phyloP scores from a whole-genome alignment of 495 filamentous ascomycete genomes.

The Penicillium taxi region DNA sequence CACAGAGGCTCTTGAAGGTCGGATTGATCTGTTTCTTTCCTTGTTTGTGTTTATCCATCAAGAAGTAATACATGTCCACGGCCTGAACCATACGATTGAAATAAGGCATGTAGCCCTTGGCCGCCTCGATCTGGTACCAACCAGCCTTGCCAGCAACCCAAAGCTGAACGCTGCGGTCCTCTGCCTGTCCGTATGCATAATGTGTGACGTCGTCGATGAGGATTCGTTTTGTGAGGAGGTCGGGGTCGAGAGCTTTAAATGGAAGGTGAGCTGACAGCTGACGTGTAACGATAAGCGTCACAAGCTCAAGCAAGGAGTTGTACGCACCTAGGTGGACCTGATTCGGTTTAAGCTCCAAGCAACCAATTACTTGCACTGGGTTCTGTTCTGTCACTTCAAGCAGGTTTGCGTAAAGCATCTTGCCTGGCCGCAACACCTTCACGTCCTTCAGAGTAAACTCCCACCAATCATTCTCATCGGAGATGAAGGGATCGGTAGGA shows the following conservation, averaged over 20 bases:
- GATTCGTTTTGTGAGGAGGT: slow-evolving; percentile 46
- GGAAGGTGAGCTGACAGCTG: slow-evolving; percentile 18
- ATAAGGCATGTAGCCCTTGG: slow-evolving; percentile 49
- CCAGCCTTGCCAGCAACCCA: slow-evolving; percentile 75
- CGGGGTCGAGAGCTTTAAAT: slow-evolving; percentile 36
- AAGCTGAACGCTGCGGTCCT: slow-evolving; percentile 51
- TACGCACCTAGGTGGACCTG: slow-evolving; percentile 33
- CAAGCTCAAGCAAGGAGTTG: slow-evolving; percentile 7
- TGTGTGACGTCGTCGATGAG: slow-evolving; percentile 54
- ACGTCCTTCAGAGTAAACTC: slow-evolving; percentile 48
- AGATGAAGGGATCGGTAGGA: slow-evolving; percentile 44
- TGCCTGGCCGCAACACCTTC: slow-evolving; percentile 42
- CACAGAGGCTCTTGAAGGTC: slow-evolving; percentile 34
- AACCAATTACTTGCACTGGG: slow-evolving; percentile 49
- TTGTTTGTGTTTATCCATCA: slow-evolving; percentile 44
- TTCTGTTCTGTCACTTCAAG: slow-evolving; percentile 44
- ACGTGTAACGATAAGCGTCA: too few relatives aligned
- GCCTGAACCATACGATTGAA: slow-evolving; percentile 63
- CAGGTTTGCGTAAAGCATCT: slow-evolving; percentile 44
- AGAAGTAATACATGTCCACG: slow-evolving; percentile 60
- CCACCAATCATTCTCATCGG: slow-evolving; percentile 53
- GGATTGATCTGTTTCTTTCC: slow-evolving; percentile 32
- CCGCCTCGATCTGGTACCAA: slow-evolving; percentile 67
- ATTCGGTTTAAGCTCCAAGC: slow-evolving; percentile 40
- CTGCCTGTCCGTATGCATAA: slow-evolving; percentile 63